Conservation (phyloP, 2,329 filamentous ascomycete species). For the Aspergillus melleus region DNA sequence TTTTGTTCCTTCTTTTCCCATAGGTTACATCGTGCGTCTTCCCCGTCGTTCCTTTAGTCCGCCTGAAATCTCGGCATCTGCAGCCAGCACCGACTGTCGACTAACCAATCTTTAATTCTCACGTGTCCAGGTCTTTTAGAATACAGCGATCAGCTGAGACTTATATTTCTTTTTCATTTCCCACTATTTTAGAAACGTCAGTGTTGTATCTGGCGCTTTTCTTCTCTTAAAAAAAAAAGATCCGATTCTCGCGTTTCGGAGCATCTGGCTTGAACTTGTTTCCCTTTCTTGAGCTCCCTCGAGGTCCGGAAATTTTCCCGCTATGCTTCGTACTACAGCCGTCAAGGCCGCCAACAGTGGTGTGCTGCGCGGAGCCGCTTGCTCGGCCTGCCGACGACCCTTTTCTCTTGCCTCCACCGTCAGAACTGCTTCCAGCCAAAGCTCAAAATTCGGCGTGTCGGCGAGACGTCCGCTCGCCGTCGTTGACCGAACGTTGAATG, state of each 20-base stretch:
- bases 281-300: conserved; percentile 12
- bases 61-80: conserved; percentile 18
- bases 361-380: conserved; percentile 37
- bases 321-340: conserved; percentile 42
- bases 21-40: conserved; percentile 18
- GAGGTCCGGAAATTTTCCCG: conserved; percentile 29
- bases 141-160: not conserved
- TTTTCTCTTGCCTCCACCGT: conserved; percentile 34
- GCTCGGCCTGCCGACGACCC: conserved; percentile 33
- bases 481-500: conserved; percentile 36
- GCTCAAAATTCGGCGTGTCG: conserved; percentile 38
- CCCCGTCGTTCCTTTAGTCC: conserved; percentile 21
- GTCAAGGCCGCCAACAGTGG: conserved; percentile 41
- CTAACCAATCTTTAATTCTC: not conserved
- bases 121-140: not conserved
- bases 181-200: not conserved
- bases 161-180: not conserved
- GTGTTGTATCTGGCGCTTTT: not conserved
- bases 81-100: not conserved
- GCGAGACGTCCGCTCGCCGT: conserved; percentile 46
- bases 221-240: conserved; percentile 6
- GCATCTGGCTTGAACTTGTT: not conserved
- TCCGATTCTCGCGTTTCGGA: not conserved
- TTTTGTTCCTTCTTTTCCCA: conserved; percentile 17
- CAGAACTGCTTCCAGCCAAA: conserved; percentile 27